A percentile compares a stretch with the other conserved stretches of the same genome.
These are phyloP conservation scores for Cystobasidium slooffiae DNA, from an alignment of 1,284 basidiomycete genomes.

Conservation along the genomic window DNA sequence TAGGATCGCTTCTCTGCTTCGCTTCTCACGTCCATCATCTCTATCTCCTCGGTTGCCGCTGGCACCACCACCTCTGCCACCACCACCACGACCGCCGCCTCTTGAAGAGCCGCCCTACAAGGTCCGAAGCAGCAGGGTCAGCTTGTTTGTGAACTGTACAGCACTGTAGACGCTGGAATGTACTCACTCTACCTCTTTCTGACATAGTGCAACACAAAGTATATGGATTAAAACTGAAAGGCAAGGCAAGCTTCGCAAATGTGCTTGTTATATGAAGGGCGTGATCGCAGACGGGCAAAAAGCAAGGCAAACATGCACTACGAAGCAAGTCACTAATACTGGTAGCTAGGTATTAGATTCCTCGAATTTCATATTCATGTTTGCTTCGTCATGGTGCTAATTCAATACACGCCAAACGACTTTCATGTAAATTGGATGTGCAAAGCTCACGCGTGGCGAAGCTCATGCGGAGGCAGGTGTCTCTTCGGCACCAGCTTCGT, in stretches of 20 bases:
- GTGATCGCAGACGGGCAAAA: neutral
- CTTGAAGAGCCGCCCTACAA: slow-evolving; percentile 10
- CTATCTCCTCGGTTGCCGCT: slow-evolving; percentile 42
- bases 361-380: too few species aligned
- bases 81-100: slow-evolving; percentile 56
- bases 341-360: too few species aligned
- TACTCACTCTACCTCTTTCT: slow-evolving; percentile 47
- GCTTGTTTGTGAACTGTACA: neutral
- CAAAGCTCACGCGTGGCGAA: neutral
- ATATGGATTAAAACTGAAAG: neutral
- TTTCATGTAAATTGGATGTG: neutral
- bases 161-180: neutral
- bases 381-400: too few species aligned
- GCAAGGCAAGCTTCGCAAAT: neutral
- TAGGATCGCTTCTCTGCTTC: slow-evolving; percentile 91
- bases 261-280: slow-evolving; percentile 1
- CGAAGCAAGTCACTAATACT: too few species aligned
- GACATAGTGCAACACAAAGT: slow-evolving; percentile 52
- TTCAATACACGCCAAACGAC: neutral
- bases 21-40: slow-evolving; percentile 66
- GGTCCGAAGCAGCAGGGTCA: neutral
- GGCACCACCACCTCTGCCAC: slow-evolving; percentile 48
- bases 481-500: slow-evolving; percentile 12
- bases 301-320: too few species aligned
- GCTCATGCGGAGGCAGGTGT: neutral